These are phyloP conservation scores for Vararia minispora DNA, from an alignment of 768 basidiomycete genomes.

Conservation along the genomic window DNA sequence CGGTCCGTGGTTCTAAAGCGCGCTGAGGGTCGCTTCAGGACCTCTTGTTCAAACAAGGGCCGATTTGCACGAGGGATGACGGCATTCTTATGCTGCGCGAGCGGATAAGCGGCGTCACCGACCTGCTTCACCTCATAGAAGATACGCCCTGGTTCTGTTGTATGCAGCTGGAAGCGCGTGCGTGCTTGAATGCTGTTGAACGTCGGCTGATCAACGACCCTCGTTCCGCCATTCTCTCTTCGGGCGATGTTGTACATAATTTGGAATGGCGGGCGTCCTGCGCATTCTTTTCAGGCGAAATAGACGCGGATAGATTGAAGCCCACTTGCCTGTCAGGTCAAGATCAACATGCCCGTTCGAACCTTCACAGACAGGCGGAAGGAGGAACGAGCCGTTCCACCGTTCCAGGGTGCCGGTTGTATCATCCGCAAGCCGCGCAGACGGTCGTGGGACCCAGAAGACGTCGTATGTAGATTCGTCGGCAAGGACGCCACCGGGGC, in stretches of 20 bases:
- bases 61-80: slow-evolving; percentile 60
- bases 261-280: slow-evolving; percentile 89
- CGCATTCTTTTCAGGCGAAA: not conserved
- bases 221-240: slow-evolving; percentile 55
- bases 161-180: slow-evolving; percentile 74
- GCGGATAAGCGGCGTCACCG: slow-evolving; percentile 76
- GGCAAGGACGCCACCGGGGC: slow-evolving; percentile 58
- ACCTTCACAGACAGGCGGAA: slow-evolving; percentile 77
- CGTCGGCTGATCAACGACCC: slow-evolving; percentile 61
- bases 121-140: slow-evolving; percentile 88
- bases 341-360: slow-evolving; percentile 71
- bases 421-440: slow-evolving; percentile 51
- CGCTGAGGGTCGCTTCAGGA: slow-evolving; percentile 71
- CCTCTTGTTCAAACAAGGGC: slow-evolving; percentile 77
- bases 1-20: slow-evolving; percentile 59
- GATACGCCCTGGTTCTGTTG: slow-evolving; percentile 64
- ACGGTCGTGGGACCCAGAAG: slow-evolving; percentile 72
- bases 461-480: slow-evolving; percentile 59
- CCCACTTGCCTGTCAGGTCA: slow-evolving; percentile 51
- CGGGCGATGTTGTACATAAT: slow-evolving; percentile 81
- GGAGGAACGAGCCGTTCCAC: slow-evolving; percentile 63
- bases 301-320: not conserved
- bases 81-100: slow-evolving; percentile 49
- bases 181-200: slow-evolving; percentile 79
- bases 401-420: slow-evolving; percentile 45